Percentiles rank a stretch among this genome's conserved stretches.
These are phyloP conservation scores for Saksenaea vasiformis DNA, from an alignment of 371 early-diverging fungal genomes.

Conservation along the genomic window DNA sequence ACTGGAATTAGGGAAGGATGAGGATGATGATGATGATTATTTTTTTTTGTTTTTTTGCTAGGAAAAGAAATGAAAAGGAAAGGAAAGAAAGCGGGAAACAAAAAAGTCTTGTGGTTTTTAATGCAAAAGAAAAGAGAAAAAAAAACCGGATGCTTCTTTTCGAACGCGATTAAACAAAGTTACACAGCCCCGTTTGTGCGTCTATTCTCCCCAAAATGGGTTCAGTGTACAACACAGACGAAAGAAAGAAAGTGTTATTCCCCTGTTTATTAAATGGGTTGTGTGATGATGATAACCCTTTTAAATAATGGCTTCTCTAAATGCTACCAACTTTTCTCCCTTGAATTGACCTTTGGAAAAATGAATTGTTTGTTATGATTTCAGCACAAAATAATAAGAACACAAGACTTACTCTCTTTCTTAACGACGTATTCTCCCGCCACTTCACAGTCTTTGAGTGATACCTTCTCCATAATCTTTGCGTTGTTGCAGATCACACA, in stretches of 20 bases:
- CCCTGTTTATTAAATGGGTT: conserved; percentile 13
- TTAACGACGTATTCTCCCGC: conserved; percentile 72
- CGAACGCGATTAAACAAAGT: conserved; percentile 16
- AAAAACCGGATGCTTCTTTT: conserved; percentile 7
- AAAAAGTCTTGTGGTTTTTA: background rate
- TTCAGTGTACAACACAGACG: conserved; percentile 4
- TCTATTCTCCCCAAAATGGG: background rate
- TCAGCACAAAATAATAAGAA: no score
- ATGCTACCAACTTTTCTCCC: conserved; percentile 50
- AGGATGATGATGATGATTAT: background rate
- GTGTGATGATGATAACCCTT: background rate
- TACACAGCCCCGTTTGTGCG: conserved; percentile 20
- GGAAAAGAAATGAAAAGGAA: conserved; percentile 11
- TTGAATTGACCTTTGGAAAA: conserved; percentile 40
- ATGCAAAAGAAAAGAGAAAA: conserved; percentile 15
- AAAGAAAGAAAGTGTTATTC: background rate
- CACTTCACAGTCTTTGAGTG: conserved; percentile 93
- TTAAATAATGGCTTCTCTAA: conserved; percentile 44
- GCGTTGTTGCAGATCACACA: conserved; percentile 86
- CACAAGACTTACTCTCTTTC: conserved; percentile 62
- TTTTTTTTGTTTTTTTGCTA: background rate
- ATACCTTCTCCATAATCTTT: conserved; percentile 73
- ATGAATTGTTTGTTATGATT: background rate
- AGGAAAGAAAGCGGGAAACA: conserved; percentile 12
- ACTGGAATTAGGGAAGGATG: background rate